Evolutionary conservation across 2,329 filamentous ascomycete species (phyloP).

Genomic region (Pseudogymnoascus sp.): DNA sequence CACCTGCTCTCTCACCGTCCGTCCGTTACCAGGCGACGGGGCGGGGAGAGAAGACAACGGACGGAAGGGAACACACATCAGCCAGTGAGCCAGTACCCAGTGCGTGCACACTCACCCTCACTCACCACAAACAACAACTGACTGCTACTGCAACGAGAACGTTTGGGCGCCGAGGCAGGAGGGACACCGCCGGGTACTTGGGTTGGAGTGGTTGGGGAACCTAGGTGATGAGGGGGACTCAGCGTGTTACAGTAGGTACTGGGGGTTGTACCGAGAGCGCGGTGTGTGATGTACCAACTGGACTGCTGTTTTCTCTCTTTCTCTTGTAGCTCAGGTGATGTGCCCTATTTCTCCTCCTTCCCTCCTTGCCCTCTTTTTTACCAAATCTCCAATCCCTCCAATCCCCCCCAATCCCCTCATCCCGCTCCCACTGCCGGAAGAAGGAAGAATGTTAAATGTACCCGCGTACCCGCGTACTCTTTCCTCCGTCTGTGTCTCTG

Average conservation of each 20-base stretch:
- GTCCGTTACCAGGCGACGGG: not conserved
- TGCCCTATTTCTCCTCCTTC: not conserved
- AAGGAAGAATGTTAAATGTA: not conserved
- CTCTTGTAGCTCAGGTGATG: not conserved
- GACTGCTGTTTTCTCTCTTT: not conserved
- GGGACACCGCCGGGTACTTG: not conserved
- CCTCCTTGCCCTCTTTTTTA: not conserved
- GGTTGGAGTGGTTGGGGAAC: not conserved
- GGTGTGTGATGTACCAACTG: not conserved
- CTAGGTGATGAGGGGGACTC: not conserved
- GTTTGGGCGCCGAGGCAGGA: not conserved
- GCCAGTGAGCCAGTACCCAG: too few relatives aligned
- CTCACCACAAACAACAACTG: too few relatives aligned
- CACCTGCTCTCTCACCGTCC: not conserved
- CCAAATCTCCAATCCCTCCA: not conserved
- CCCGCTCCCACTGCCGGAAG: not conserved
- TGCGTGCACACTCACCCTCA: too few relatives aligned
- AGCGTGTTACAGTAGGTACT: not conserved
- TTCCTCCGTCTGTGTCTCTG: not conserved
- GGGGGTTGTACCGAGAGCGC: not conserved
- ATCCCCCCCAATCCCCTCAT: not conserved
- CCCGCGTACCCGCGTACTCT: not conserved
- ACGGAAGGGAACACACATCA: not conserved
- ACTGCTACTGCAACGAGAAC: not conserved
- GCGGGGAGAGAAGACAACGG: not conserved